Base-by-base conservation (phyloP, 2,329 filamentous ascomycete species). In the Didymellaceae sp. region DNA sequence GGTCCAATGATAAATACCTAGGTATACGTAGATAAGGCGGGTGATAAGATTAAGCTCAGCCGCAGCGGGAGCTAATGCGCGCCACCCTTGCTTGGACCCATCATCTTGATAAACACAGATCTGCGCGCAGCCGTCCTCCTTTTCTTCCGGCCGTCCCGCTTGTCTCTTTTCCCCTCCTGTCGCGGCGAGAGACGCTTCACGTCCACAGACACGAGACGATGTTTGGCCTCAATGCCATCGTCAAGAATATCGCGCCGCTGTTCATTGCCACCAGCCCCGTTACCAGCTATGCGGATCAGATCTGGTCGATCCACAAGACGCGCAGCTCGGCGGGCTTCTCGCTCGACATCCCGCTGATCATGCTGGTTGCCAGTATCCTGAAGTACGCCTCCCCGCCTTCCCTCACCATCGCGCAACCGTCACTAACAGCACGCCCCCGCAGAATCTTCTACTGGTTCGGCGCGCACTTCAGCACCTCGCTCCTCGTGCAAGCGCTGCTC, bases 391-490 rank as follows among this genome's bases (percentile, higher is more conserved):
- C 4, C 11, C 9, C 4, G 8, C 4, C 1, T 20, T 20, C 6
- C 16, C 6, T 3, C 14, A 25, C 7, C 24, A 11, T 40, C 4
- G 11, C 10, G 1, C n/a, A 1, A 1, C 34, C 5, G 0, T n/a
- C 10, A 22, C 18, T 13, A 6, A 8, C 20, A n/a, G 5, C 17
- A 6, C 11, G 10, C 32, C 3, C 16, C 11, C 14, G 10, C 57
- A 85, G 82, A 68, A 73, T 86, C 43, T 86, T 83, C 73, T 87
- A 85, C 76, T 87, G 84, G 84, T 81, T 86, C 64, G 83, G 83
- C 57, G 80, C 81, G 10, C 81, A 80, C 67, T 87, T 83, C 65
- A 82, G 82, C 60, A 72, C 75, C 41, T 77, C 83, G 14, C 77
- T 87, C 31, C 78, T 87, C 54, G 65, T 83, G 38, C 84, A 87